Conservation (phyloP, 2,329 filamentous ascomycete genomes). For the Trichoderma atrobrunneum region DNA sequence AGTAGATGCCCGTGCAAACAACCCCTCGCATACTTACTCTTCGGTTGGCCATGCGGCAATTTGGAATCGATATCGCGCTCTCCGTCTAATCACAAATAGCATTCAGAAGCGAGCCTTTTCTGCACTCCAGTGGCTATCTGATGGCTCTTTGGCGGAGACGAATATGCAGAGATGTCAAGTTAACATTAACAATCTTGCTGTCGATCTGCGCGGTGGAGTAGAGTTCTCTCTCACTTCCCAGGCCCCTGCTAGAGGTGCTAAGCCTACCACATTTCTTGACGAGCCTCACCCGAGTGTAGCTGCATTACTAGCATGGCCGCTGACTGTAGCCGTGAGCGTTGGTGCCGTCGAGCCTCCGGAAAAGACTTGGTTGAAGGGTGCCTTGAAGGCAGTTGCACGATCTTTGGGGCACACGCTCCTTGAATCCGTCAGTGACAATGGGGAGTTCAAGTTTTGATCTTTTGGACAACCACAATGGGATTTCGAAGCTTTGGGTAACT, state of each 20-base stretch:
- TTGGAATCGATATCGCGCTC: background rate
- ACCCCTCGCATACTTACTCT: background rate
- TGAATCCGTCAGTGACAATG: background rate
- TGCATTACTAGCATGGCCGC: background rate
- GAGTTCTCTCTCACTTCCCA: background rate
- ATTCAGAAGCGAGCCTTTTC: background rate
- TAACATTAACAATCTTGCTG: background rate
- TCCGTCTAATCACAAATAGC: background rate
- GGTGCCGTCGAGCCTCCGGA: background rate
- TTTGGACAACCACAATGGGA: background rate
- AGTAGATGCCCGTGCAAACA: background rate
- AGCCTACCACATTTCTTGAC: background rate
- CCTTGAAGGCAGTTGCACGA: background rate
- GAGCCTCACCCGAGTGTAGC: background rate
- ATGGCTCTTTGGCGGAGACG: rapidly evolving
- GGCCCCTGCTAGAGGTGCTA: background rate
- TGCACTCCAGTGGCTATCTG: background rate
- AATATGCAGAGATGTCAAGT: background rate
- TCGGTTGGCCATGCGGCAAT: background rate
- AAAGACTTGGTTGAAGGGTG: background rate
- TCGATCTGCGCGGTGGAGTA: background rate
- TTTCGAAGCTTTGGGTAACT: background rate
- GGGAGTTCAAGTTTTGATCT: background rate
- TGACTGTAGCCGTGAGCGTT: background rate
- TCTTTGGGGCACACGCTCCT: background rate